A percentile compares a stretch with the other conserved stretches of the same genome.
Conservation (phyloP, 352 stramenopile species). For the Salisapilia sapeloensis region DNA sequence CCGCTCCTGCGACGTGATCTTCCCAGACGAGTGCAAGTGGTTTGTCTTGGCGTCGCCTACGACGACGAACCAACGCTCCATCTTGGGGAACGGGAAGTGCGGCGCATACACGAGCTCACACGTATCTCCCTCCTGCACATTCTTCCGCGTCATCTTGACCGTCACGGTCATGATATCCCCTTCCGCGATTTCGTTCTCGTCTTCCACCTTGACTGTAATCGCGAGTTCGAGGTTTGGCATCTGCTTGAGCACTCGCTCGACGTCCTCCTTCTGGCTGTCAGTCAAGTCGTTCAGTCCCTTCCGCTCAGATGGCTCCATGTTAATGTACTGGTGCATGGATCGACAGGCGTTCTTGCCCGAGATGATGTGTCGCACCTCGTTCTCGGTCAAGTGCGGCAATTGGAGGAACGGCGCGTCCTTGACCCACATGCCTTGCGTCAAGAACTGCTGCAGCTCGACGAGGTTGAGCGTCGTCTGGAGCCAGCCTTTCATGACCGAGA, state of each 20-base stretch:
- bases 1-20: slow-evolving; percentile 86
- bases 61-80: slow-evolving; percentile 96
- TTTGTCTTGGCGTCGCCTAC: slow-evolving; percentile 88
- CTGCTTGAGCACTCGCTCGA: slow-evolving; percentile 86
- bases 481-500: slow-evolving; percentile 91
- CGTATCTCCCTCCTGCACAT: slow-evolving; percentile 90
- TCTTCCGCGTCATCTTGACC: slow-evolving; percentile 93
- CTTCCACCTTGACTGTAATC: slow-evolving; percentile 81
- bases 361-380: slow-evolving; percentile 85
- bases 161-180: slow-evolving; percentile 97
- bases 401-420: slow-evolving; percentile 85
- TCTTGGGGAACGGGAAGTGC: slow-evolving; percentile 89
- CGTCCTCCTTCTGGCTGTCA: slow-evolving; percentile 85
- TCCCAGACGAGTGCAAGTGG: slow-evolving; percentile 93
- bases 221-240: slow-evolving; percentile 90
- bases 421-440: slow-evolving; percentile 94
- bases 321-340: slow-evolving; percentile 90
- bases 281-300: slow-evolving; percentile 87
- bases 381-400: slow-evolving; percentile 76
- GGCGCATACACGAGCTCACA: slow-evolving; percentile 92
- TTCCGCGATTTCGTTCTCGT: slow-evolving; percentile 93
- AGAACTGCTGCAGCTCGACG: slow-evolving; percentile 95
- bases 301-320: slow-evolving; percentile 78
- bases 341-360: slow-evolving; percentile 85
- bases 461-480: slow-evolving; percentile 90